Evolutionary conservation across 192 early-diverging fungal species (phyloP), one percentile per base, ranked within the genome.

Genomic region (Backusella tuberculispora): DNA sequence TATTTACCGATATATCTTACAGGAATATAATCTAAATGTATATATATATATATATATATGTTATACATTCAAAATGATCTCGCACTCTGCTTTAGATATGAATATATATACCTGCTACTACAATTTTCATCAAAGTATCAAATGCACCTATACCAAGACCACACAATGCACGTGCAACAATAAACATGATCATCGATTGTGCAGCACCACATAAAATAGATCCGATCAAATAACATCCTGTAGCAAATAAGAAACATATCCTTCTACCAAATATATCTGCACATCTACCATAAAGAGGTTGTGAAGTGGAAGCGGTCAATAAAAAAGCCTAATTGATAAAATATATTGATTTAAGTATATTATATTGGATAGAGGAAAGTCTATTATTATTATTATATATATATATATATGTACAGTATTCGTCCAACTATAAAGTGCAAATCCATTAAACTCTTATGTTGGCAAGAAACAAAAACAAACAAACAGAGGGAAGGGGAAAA

Each of bases 151-250:
- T 85, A 24, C 90, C 90, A 7, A 91, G 45, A 6, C 90, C 90
- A 68, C 83, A 82, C 2, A 91, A 69, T 1, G 83, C 88, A 15
- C 90, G 84, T 2, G 78, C 85, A 9, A 85, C 74, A 50, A 91
- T 81, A 21, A 91, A 81, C 80, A 87, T 84, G 24, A 80, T 76
- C 83, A 90, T 87, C 6, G 74, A 83, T 12, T 83, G 75, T 3
- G 89, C 69, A 5, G 81, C 84, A 6, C 88, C 87, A 53, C 96
- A 96, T 37, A 96, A 79, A 0, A 93, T 78, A 0, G 91, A 92
- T 0, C 96, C 96, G 9, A 92, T 69, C 65, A 90, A 87, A 76
- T 97, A 99, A 43, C 94, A 78, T 37, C 85, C 56, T 44, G 94
- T 88, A 0, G 97, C 93, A 45, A 89, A 87, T 0, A 97, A 77